Evolutionary conservation across 2,329 filamentous ascomycete genomes (phyloP).

Genomic region (Nemania serpens): DNA sequence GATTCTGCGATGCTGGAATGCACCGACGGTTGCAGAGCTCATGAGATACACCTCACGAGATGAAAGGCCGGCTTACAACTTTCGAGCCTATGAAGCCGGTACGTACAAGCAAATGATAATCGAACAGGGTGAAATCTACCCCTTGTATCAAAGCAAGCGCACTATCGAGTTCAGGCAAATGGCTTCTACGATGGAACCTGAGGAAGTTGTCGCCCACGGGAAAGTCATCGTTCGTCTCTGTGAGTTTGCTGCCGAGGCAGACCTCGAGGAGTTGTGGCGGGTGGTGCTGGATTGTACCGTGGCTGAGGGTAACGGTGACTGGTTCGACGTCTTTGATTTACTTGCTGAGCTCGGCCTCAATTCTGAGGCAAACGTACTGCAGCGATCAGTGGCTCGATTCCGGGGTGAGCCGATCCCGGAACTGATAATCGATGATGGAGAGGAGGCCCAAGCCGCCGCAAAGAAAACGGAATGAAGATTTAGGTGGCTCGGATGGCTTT

Average conservation of each 20-base stretch:
- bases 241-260: slow-evolving; percentile 11
- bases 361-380: slow-evolving; percentile 24
- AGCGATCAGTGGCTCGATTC: slow-evolving; percentile 9
- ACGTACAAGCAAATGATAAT: background rate
- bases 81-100: background rate
- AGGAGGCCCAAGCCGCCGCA: background rate
- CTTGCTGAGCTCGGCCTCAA: slow-evolving; percentile 25
- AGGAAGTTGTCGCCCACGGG: slow-evolving; percentile 28
- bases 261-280: slow-evolving; percentile 16
- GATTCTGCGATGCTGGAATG: slow-evolving; percentile 6
- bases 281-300: slow-evolving; percentile 16
- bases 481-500: background rate
- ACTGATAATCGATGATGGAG: background rate
- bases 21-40: slow-evolving; percentile 1
- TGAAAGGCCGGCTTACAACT: slow-evolving; percentile 18
- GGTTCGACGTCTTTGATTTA: slow-evolving; percentile 36
- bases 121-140: fast-evolving
- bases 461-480: background rate
- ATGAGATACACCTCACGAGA: fast-evolving
- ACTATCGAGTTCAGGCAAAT: slow-evolving; percentile 36
- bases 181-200: slow-evolving; percentile 27
- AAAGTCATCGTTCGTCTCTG: slow-evolving; percentile 20
- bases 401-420: background rate
- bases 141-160: slow-evolving; percentile 13
- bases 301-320: slow-evolving; percentile 13